phyloP scores from a whole-genome alignment of 1,139 yeast species.

The Pneumocystis sp. region DNA sequence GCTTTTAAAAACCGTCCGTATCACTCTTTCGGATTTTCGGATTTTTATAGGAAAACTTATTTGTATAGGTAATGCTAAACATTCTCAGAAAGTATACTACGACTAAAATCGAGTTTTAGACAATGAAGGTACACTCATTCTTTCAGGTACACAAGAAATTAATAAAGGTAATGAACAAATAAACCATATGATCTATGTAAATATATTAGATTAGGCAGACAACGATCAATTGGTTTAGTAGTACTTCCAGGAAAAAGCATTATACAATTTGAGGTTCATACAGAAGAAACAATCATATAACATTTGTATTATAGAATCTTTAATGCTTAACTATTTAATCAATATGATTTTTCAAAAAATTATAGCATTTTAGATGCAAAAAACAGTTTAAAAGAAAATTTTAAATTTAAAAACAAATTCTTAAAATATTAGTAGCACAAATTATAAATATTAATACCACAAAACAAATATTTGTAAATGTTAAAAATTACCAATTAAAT shows the following conservation, averaged over 20 bases:
- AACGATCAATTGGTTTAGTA: background rate
- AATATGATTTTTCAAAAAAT: background rate
- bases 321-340: background rate
- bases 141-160: background rate
- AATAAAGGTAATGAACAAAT: background rate
- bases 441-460: no score
- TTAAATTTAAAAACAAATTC: background rate
- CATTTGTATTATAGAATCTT: background rate
- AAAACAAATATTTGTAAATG: background rate
- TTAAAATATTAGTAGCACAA: no score
- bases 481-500: no score
- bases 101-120: background rate
- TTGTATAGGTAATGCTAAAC: background rate
- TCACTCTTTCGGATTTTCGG: background rate
- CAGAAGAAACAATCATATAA: background rate
- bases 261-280: background rate
- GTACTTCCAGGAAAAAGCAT: background rate
- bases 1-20: background rate
- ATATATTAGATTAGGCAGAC: background rate
- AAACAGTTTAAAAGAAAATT: no score
- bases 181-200: background rate
- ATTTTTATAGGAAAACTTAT: background rate
- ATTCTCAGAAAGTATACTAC: background rate
- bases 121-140: background rate
- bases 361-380: no score